Percentiles rank a stretch among this genome's conserved stretches.
These are phyloP conservation scores for Trypanosoma brucei DNA, from an alignment of 208 protist genomes.

Conservation along the genomic window DNA sequence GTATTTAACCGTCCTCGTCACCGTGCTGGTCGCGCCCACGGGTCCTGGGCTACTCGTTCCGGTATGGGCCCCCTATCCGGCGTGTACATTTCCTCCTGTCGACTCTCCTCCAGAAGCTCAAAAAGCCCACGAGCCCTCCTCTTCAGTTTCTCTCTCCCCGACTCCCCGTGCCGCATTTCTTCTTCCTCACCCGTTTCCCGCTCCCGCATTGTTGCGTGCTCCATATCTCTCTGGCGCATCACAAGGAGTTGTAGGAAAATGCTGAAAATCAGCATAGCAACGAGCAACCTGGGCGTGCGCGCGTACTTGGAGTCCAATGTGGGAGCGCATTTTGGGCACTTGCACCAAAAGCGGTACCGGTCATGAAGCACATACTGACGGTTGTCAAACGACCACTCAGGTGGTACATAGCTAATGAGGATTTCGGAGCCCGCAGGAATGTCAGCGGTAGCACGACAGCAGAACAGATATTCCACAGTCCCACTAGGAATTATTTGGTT, in stretches of 20 bases:
- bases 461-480: slow-evolving; percentile 73
- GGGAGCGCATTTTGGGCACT: slow-evolving; percentile 78
- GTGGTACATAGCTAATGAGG: slow-evolving; percentile 81
- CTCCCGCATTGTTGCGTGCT: slow-evolving; percentile 8
- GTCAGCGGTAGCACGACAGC: slow-evolving; percentile 71
- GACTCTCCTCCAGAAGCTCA: slow-evolving; percentile 50
- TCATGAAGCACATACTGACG: slow-evolving; percentile 90
- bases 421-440: slow-evolving; percentile 72
- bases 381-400: slow-evolving; percentile 81
- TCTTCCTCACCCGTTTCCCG: not conserved
- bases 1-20: not conserved
- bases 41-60: slow-evolving; percentile 12
- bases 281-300: slow-evolving; percentile 39
- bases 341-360: slow-evolving; percentile 87
- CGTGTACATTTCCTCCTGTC: slow-evolving; percentile 29
- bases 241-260: slow-evolving; percentile 65
- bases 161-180: slow-evolving; percentile 22
- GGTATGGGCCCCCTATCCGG: slow-evolving; percentile 17
- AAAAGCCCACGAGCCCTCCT: slow-evolving; percentile 30
- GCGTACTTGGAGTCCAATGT: slow-evolving; percentile 62
- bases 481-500: not conserved
- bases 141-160: not conserved
- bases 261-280: slow-evolving; percentile 43
- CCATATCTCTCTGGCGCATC: slow-evolving; percentile 40
- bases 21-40: slow-evolving; percentile 13